Base-by-base conservation (phyloP, 2,329 filamentous ascomycete genomes). In the Nothophoma quercina region DNA sequence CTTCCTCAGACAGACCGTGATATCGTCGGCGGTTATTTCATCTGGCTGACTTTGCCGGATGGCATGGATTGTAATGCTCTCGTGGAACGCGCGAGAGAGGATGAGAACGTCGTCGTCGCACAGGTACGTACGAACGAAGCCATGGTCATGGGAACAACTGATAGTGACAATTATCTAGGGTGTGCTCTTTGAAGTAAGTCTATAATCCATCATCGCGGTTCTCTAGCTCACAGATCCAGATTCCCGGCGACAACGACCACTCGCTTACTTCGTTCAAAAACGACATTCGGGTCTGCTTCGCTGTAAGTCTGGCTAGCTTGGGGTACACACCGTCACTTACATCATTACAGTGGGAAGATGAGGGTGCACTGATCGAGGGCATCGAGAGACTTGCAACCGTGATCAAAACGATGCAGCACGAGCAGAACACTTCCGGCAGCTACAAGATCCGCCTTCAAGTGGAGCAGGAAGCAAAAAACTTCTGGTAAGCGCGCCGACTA, bases 21-120 rank as follows among this genome's bases (percentile, higher is more conserved):
- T 3, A 72, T 87, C 3, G 88, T 87, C 23, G 92, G 92, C 0
- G 92, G 92, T 0, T 96, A 93, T 70, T 96, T 96, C 71, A 78
- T 96, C 39, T 96, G 91, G 91, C 73, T 96, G 21, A 81, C 79
- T 1, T 72, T 96, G 4, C 86, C 87, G 0, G 57, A 71, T 57
- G 48, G 68, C 35, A 75, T 88, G 46, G 78, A 80, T 7, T 85
- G 82, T 28, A 75, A 75, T 25, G 79, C 81, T 7, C 77, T 91
- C 25, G 83, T 84, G 6, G 75, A 80, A 61, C 77, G 78, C 30
- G 87, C 87, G 13, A 76, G 81, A 65, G 74, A 78, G 18, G 83
- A 88, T 47, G 87, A 89, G 71, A 85, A 86, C 38, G 71, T 96
- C 49, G 80, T 86, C 21, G 78, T 95, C 18, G 89, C 87, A 19